Evolutionary conservation across 176 grass and related monocot genomes (phyloP), one percentile per base, ranked within the genome.

Genomic region (Zoysia pacifica): DNA sequence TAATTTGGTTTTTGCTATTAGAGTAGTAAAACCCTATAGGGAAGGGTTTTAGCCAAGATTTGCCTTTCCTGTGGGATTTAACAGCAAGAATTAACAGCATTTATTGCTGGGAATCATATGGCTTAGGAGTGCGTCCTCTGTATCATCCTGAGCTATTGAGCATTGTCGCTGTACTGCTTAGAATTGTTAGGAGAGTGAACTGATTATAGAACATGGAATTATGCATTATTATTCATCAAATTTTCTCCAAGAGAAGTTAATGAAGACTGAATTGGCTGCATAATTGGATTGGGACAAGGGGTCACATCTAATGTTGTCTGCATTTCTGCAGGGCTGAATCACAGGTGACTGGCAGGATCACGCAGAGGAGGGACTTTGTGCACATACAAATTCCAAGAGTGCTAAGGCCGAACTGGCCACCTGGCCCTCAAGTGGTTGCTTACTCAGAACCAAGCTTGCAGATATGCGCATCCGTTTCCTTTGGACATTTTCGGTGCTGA

Each of bases 381-480:
- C 68, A 62, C 83, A 82, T 90, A 73, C 74, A 78, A 74, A 46
- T 79, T 78, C 28, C 40, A 68, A 78, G 69, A 68, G 74, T 63
- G 39, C 63, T 36, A 74, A 78, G 78, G 79, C 73, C 51, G 20
- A 78, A 82, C 39, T 56, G 62, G 36, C 20, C 60, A 62, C 38
- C 68, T 82, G 78, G 55, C 35, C 52, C 81, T 52, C 11, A 47
- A 41, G 53, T 82, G 7, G 59, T 56, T 82, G 46, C 46, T 64
- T 52, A 63, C 59, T 68, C 12, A 0, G 51, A 76, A 71, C 49
- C 77, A 67, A 79, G 28, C 28, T 28, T 28, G 28, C 28, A 28
- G 28, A 28, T 28, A 28, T 28, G 28, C 28, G 28, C 28, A 28
- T 28, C 28, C 28, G 28, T 28, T 68, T 59, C 15, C 70, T 28